A percentile compares a stretch with the other conserved stretches of the same genome.
Conservation (phyloP, 805 yeast genomes). For the Hanseniaspora vineae region DNA sequence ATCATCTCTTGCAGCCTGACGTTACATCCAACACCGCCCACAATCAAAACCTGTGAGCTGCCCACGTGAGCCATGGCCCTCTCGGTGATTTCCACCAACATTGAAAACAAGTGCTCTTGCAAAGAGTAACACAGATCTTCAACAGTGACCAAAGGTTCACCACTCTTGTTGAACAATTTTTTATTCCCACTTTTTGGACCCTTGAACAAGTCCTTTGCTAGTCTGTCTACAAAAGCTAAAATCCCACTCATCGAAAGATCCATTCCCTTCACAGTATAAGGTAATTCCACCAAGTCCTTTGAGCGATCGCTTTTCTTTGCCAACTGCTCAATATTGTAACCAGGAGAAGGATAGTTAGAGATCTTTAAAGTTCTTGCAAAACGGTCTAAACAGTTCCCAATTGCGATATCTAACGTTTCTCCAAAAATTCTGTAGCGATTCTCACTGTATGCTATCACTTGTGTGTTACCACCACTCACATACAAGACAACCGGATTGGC, state of each 20-base stretch:
- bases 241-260: constrained; percentile 95
- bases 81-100: constrained; percentile 96
- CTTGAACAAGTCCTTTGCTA: constrained; percentile 60
- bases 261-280: constrained; percentile 98
- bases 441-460: constrained; percentile 90
- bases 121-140: constrained; percentile 88
- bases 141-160: constrained; percentile 35
- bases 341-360: constrained; percentile 92
- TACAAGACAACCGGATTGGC: constrained; percentile 92
- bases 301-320: constrained; percentile 53
- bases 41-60: constrained; percentile 78
- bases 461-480: constrained; percentile 98
- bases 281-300: constrained; percentile 49
- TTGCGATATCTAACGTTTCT: constrained; percentile 95
- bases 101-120: constrained; percentile 86
- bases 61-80: constrained; percentile 97
- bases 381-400: constrained; percentile 92
- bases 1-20: constrained; percentile 89
- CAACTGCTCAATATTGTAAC: constrained; percentile 90
- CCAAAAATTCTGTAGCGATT: constrained; percentile 96
- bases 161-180: constrained; percentile 28
- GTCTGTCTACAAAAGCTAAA: constrained; percentile 65
- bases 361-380: constrained; percentile 86
- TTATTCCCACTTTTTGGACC: constrained; percentile 25
- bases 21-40: constrained; percentile 98